phyloP scores from a whole-genome alignment of 129 eudicot genomes.

The Centella asiatica region DNA sequence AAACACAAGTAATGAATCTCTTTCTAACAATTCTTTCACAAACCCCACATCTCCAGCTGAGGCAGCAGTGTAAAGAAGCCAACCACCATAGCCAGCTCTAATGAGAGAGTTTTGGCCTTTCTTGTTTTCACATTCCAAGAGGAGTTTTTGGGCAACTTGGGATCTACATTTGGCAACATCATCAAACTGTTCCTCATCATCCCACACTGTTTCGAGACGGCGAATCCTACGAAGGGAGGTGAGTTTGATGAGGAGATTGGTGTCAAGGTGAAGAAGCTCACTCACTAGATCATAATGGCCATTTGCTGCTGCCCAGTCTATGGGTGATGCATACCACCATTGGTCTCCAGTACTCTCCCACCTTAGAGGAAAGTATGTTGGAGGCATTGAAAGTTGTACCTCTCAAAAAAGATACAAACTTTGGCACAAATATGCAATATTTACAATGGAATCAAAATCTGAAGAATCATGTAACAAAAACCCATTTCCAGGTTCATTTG shows the following conservation, averaged over 20 bases:
- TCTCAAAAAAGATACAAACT: background rate
- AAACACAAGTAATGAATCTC: slow-evolving; percentile 64
- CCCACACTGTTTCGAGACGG: slow-evolving; percentile 89
- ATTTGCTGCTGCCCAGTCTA: slow-evolving; percentile 88
- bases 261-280: slow-evolving; percentile 70
- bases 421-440: background rate
- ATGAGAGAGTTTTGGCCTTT: slow-evolving; percentile 54
- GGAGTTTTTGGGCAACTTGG: slow-evolving; percentile 53
- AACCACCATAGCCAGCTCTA: slow-evolving; percentile 96
- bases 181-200: slow-evolving; percentile 51
- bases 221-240: slow-evolving; percentile 78
- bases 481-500: slow-evolving; percentile 4
- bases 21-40: slow-evolving; percentile 51
- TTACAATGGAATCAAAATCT: background rate
- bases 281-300: slow-evolving; percentile 85
- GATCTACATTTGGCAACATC: slow-evolving; percentile 62
- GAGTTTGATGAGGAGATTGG: slow-evolving; percentile 76
- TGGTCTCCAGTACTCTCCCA: slow-evolving; percentile 98
- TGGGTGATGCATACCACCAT: slow-evolving; percentile 96
- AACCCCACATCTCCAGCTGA: slow-evolving; percentile 85
- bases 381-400: slow-evolving; percentile 40
- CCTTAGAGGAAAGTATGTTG: slow-evolving; percentile 58
- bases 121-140: slow-evolving; percentile 52
- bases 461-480: background rate
- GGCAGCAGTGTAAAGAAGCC: slow-evolving; percentile 95